phyloP scores from a whole-genome alignment of 768 basidiomycete species.

The Coprinopsis sp. region DNA sequence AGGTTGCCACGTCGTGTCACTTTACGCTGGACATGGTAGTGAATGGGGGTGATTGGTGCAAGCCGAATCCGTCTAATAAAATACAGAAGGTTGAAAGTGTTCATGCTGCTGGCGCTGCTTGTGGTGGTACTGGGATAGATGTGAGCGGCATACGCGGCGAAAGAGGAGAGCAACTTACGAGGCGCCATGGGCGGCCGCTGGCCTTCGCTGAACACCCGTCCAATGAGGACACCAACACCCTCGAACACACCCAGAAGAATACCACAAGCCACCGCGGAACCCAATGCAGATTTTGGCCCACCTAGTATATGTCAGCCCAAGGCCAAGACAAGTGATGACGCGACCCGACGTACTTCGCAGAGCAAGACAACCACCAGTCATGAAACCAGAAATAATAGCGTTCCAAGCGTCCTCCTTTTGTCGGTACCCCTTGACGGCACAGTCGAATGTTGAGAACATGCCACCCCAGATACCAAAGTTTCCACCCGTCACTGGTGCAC shows the following conservation, averaged over 20 bases:
- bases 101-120: conserved; percentile 9
- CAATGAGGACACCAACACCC: conserved; percentile 91
- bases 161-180: conserved; percentile 40
- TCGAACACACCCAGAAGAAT: conserved; percentile 93
- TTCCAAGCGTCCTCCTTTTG: conserved; percentile 99
- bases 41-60: conserved; percentile 10
- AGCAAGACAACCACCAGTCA: conserved; percentile 96
- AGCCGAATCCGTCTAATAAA: conserved; percentile 6
- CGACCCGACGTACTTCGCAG: conserved; percentile 72
- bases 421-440: conserved; percentile 93
- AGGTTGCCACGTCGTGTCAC: conserved; percentile 7
- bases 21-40: not conserved
- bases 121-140: conserved; percentile 1
- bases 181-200: conserved; percentile 77
- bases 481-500: conserved; percentile 96
- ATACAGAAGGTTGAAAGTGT: not conserved
- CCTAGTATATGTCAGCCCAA: conserved; percentile 41
- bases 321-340: conserved; percentile 3
- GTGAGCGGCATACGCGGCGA: not conserved
- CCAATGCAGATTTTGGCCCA: conserved; percentile 86
- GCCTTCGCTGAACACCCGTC: conserved; percentile 81
- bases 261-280: conserved; percentile 93
- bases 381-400: conserved; percentile 95
- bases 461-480: conserved; percentile 97
- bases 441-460: conserved; percentile 98